Evolutionary conservation across 768 basidiomycete genomes (phyloP), one percentile per base, ranked within the genome.

Genomic region (Pholiota molesta): DNA sequence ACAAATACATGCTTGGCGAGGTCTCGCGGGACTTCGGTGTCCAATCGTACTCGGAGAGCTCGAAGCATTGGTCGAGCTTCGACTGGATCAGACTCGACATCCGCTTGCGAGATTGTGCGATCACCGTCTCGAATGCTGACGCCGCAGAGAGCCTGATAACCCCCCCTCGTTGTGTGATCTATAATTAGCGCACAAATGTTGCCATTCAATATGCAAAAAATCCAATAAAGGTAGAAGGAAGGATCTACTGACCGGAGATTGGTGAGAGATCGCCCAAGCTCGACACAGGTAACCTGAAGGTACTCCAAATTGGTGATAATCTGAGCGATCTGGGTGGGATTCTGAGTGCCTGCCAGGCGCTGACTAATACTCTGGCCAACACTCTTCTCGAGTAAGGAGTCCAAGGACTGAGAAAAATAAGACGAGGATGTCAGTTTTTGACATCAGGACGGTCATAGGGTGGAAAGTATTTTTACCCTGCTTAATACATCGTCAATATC

Each of bases 41-140:
- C 95, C 95, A 99, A 68, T 96, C 89, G 72, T 98, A 98, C 75
- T 97, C 94, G 4, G 96, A 91, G 45, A 97, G 81, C 62, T 94
- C 97, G 72, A 97, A 97, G 79, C 97, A 97, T 67, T 95, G 92
- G 69, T 97, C 93, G 7, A 99, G 87, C 72, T 99, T 99, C 21
- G 91, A 91, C 8, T 87, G 85, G 69, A 99, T 96, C 47, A 97
- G 83, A 11, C 82, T 81, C 17, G 90, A 88, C 66, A 99, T 92
- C 5, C 94, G 90, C 33, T 81, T 78, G 52, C 89, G 82, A 9
- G 95, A 91, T 44, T 83, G 83, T 10, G 82, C 78, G 40, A 95
- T 81, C 2, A 92, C 89, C 17, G 79, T 72, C 54, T 85, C 81
- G 71, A 99, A 96, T 1, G 92, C 85, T 2, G 76, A 74, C 17